Conservation (phyloP, 2,329 filamentous ascomycete species). For the Daldinia sp. region DNA sequence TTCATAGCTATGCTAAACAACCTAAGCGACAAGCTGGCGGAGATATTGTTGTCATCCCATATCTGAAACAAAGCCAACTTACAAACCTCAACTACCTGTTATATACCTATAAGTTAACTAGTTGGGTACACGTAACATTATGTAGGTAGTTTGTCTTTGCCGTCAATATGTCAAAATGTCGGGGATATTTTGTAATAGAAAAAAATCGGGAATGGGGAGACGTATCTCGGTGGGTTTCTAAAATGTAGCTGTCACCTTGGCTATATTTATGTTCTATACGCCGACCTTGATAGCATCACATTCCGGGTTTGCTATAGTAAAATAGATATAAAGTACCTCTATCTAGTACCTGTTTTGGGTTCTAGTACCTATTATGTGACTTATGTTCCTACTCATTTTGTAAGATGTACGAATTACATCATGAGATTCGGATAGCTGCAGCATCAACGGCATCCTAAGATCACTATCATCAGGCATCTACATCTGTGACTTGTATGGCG, state of each 20-base stretch:
- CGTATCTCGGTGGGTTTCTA: background rate
- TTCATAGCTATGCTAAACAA: background rate
- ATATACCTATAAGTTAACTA: too few relatives aligned
- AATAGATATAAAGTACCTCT: background rate
- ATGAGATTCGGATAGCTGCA: slow-evolving; percentile 1
- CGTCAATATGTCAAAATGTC: background rate
- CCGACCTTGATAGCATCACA: background rate
- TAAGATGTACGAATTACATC: background rate
- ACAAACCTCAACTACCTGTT: background rate
- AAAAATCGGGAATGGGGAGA: background rate
- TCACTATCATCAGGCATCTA: background rate
- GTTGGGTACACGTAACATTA: too few relatives aligned
- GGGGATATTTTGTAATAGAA: background rate
- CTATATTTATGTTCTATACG: background rate
- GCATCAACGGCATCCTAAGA: background rate
- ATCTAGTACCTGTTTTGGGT: too few relatives aligned
- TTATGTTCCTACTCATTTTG: background rate
- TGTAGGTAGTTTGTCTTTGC: too few relatives aligned
- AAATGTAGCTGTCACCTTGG: too few relatives aligned
- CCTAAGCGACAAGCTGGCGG: background rate
- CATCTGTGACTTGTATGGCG: background rate
- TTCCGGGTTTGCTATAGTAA: background rate
- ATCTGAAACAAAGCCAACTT: background rate
- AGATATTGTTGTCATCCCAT: background rate
- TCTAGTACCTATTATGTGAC: background rate